Percentiles rank a stretch among this genome's conserved stretches.
These are phyloP conservation scores for Kodamaea leandrae DNA, from an alignment of 805 yeast species.

Conservation along the genomic window DNA sequence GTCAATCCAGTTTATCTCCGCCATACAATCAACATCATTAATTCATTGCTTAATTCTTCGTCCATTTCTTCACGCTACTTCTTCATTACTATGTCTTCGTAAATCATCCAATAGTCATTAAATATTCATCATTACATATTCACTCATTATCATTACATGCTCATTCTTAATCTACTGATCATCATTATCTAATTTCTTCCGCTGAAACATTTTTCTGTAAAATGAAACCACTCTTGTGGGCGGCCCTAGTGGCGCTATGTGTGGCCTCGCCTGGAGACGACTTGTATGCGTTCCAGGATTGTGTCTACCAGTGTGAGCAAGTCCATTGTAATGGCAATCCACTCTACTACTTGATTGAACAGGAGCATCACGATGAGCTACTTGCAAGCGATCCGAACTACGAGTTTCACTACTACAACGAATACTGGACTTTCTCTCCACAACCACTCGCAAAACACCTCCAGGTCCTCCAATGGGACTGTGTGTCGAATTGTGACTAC, in stretches of 20 bases:
- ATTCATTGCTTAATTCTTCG: too few relatives aligned
- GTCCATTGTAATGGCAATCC: constrained; percentile 34
- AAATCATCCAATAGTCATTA: too few relatives aligned
- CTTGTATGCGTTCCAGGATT: constrained; percentile 53
- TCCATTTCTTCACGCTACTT: too few relatives aligned
- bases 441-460: constrained; percentile 43
- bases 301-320: constrained; percentile 49
- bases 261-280: constrained; percentile 58
- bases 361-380: constrained; percentile 20
- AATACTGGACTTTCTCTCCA: constrained; percentile 33
- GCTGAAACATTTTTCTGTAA: neutral
- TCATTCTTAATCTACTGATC: neutral
- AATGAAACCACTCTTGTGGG: neutral
- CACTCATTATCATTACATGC: too few relatives aligned
- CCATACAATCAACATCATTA: too few relatives aligned
- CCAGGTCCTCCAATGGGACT: constrained; percentile 41
- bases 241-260: neutral
- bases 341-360: constrained; percentile 22
- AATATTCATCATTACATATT: too few relatives aligned
- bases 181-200: neutral
- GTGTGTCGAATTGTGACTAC: constrained; percentile 77
- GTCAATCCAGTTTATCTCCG: too few relatives aligned
- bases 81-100: too few relatives aligned
- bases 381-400: constrained; percentile 15
- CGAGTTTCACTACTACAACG: constrained; percentile 26